phyloP scores from a whole-genome alignment of 345 rosid species.

The Sapria himalayana region DNA sequence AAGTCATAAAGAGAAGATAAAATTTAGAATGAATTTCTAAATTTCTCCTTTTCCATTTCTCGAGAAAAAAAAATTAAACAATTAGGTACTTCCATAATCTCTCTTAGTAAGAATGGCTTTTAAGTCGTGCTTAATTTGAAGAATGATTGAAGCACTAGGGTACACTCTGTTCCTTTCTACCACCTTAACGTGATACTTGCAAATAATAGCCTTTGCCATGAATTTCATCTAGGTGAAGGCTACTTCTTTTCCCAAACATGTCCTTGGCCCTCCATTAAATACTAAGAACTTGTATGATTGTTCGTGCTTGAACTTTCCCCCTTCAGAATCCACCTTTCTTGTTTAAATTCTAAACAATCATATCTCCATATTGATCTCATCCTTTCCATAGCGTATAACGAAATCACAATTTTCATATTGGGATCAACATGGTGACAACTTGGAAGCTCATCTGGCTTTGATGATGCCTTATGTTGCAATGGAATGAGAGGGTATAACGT shows the following conservation, averaged over 20 bases:
- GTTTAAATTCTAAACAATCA: no score
- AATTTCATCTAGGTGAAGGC: constrained; percentile 5
- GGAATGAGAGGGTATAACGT: constrained; percentile 1
- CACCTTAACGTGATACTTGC: background rate
- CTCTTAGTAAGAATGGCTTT: no score
- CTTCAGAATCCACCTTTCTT: no score
- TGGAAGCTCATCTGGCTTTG: background rate
- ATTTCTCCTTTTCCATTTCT: no score
- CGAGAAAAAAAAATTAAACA: no score
- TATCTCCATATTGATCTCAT: no score
- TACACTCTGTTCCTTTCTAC: background rate
- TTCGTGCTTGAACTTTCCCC: no score
- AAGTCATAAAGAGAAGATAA: no score
- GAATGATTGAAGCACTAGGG: background rate
- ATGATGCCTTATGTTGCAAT: background rate
- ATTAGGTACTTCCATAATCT: no score
- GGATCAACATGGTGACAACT: background rate
- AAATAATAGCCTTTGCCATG: background rate
- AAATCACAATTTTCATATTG: no score
- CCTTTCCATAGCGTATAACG: no score
- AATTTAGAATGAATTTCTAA: no score
- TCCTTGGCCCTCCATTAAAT: constrained; percentile 7
- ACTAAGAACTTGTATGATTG: constrained; percentile 2
- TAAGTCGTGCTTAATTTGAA: constrained; percentile 2
- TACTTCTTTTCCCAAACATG: constrained; percentile 1